Evolutionary conservation across 345 rosid species (phyloP).

Genomic region (sweet orange (Citrus sinensis)): DVS_A1.0 CM039165.1:35709001-35709500

Average conservation of each 20-base stretch:
- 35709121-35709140: constrained; percentile 97
- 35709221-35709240: constrained; percentile 89
- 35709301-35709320: constrained; percentile 65
- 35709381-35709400: constrained; percentile 78
- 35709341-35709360: constrained; percentile 64
- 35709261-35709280: constrained; percentile 85
- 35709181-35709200: constrained; percentile 86
- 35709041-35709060: constrained; percentile 97
- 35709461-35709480: constrained; percentile 77
- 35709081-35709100: constrained; percentile 87
- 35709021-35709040: constrained; percentile 38
- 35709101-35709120: constrained; percentile 85
- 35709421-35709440: constrained; percentile 80
- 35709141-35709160: constrained; percentile 95
- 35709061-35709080: constrained; percentile 91
- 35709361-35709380: constrained; percentile 94
- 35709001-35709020: background rate
- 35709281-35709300: constrained; percentile 83
- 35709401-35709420: constrained; percentile 62
- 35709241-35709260: constrained; percentile 89
- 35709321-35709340: constrained; percentile 48
- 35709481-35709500: constrained; percentile 89
- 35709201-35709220: constrained; percentile 91
- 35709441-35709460: constrained; percentile 71
- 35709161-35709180: constrained; percentile 95